These are phyloP conservation scores for Claviceps capensis DNA, from an alignment of 2,329 filamentous ascomycete species.

Conservation along the genomic window DNA sequence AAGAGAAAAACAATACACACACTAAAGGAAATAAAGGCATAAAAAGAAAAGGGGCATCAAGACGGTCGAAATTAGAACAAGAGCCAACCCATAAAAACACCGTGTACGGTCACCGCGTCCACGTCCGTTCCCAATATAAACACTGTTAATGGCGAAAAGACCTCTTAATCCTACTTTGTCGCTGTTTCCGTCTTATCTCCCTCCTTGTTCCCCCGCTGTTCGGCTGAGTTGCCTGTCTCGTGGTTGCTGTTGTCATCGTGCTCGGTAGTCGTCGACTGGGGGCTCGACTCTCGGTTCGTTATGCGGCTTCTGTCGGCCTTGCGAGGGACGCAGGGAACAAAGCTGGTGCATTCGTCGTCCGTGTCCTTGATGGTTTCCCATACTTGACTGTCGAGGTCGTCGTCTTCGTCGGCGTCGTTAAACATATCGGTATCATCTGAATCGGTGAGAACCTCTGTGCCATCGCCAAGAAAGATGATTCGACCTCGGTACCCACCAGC, in stretches of 20 bases:
- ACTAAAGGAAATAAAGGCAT: background rate
- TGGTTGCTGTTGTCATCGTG: background rate
- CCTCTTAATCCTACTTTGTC: conserved; percentile 24
- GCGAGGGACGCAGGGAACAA: background rate
- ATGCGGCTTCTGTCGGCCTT: conserved; percentile 9
- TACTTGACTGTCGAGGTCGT: conserved; percentile 74
- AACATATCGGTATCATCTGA: conserved; percentile 89
- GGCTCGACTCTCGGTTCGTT: conserved; percentile 7
- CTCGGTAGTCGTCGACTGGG: conserved; percentile 6
- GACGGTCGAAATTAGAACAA: conserved; percentile 3
- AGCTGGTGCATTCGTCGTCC: too few relatives aligned
- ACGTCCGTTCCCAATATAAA: background rate
- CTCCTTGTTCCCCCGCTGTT: conserved; percentile 13
- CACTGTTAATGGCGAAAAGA: conserved; percentile 10
- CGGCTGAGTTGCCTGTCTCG: background rate
- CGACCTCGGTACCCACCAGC: conserved; percentile 63
- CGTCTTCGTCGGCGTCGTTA: conserved; percentile 72
- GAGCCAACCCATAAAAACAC: conserved; percentile 2
- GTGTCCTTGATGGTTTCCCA: conserved; percentile 11
- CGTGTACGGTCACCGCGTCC: conserved; percentile 1
- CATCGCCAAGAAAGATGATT: conserved; percentile 90
- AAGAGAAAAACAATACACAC: background rate
- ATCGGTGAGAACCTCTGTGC: conserved; percentile 81
- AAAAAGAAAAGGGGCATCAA: background rate
- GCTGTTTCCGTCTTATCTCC: conserved; percentile 12